Evolutionary conservation across 164 flowering plant species (phyloP).

Genomic region (Magnolia changhungtana): DNA sequence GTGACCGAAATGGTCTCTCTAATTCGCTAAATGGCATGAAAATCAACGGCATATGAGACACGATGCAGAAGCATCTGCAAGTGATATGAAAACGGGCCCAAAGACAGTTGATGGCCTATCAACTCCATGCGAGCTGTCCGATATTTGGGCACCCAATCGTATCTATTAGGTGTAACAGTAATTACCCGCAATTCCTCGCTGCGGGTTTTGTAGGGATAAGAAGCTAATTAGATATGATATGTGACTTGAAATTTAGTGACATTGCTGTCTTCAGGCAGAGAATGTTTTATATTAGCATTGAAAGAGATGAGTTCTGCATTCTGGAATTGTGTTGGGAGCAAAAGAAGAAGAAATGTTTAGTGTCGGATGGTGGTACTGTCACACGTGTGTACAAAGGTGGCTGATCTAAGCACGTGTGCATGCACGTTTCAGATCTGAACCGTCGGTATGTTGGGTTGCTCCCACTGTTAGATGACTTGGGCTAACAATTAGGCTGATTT

Average conservation of each 20-base stretch:
- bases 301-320: background rate
- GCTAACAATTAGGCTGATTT: too few relatives aligned
- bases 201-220: conserved; percentile 10
- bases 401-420: too few relatives aligned
- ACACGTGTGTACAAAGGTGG: too few relatives aligned
- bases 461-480: too few relatives aligned
- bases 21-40: conserved; percentile 23
- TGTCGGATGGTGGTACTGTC: too few relatives aligned
- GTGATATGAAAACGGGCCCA: background rate
- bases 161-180: background rate
- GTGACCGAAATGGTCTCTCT: conserved; percentile 28
- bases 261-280: background rate
- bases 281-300: background rate
- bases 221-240: conserved; percentile 1
- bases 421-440: too few relatives aligned
- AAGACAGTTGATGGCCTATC: background rate
- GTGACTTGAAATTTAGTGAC: conserved; percentile 8
- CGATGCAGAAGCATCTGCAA: background rate
- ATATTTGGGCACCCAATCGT: background rate
- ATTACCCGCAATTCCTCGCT: conserved; percentile 4
- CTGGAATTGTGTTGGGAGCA: background rate
- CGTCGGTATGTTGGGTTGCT: too few relatives aligned
- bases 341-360: too few relatives aligned
- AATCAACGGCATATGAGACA: conserved; percentile 19
- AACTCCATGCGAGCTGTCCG: background rate